These are phyloP conservation scores for Lachnellula occidentalis DNA, from an alignment of 2,329 filamentous ascomycete species.

Conservation along the genomic window DNA sequence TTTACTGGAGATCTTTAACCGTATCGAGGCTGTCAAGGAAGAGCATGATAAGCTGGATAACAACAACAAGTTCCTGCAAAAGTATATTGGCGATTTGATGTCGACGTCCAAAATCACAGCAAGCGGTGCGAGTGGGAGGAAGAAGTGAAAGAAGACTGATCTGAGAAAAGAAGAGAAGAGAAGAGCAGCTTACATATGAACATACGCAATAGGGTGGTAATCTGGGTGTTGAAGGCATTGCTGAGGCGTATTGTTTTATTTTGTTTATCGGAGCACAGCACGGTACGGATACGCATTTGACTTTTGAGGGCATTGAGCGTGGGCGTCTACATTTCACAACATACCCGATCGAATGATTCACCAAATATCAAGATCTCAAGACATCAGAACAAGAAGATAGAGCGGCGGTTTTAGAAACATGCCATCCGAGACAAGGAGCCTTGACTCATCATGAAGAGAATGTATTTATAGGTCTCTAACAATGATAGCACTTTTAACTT, in stretches of 20 bases:
- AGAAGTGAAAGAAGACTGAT: conserved; percentile 18
- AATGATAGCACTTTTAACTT: background rate
- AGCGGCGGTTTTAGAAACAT: conserved; percentile 1
- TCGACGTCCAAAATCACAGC: conserved; percentile 72
- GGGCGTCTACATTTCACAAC: conserved; percentile 22
- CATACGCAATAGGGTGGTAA: background rate
- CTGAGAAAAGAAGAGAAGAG: conserved; percentile 7
- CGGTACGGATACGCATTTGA: background rate
- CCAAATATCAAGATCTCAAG: conserved; percentile 2
- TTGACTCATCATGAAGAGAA: conserved; percentile 5
- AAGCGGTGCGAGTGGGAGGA: conserved; percentile 25
- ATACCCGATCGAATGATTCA: conserved; percentile 23
- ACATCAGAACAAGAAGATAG: background rate
- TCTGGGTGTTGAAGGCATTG: conserved; percentile 10
- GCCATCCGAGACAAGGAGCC: background rate
- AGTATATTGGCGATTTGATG: conserved; percentile 96
- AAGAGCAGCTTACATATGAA: background rate
- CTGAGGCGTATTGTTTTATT: conserved; percentile 15
- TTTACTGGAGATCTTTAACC: conserved; percentile 81
- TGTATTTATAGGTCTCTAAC: conserved; percentile 18
- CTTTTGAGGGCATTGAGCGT: conserved; percentile 21
- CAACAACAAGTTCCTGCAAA: conserved; percentile 95
- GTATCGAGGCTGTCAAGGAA: conserved; percentile 87
- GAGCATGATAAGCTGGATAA: conserved; percentile 96
- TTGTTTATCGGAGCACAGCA: conserved; percentile 3